Conservation (phyloP, 2,329 filamentous ascomycete genomes). For the Fusarium virguliforme region DNA sequence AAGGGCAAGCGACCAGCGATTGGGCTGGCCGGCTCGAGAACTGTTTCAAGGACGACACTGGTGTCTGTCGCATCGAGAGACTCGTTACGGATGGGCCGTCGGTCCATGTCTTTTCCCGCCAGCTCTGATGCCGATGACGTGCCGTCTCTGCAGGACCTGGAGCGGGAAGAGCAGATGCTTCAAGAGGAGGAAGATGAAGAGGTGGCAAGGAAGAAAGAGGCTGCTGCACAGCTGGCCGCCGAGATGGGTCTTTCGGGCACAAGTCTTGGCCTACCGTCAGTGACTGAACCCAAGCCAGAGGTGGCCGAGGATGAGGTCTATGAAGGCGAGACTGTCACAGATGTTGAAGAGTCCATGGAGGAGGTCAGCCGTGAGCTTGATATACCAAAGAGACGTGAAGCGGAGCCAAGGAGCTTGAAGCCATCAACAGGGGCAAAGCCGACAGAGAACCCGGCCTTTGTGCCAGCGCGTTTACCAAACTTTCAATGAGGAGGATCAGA, state of each 20-base stretch:
- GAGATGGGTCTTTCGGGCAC: slow-evolving; percentile 63
- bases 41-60: slow-evolving; percentile 73
- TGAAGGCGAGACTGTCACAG: slow-evolving; percentile 33
- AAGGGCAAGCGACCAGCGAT: slow-evolving; percentile 70
- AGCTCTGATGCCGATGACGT: slow-evolving; percentile 59
- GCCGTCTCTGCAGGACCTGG: slow-evolving; percentile 68
- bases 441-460: slow-evolving; percentile 59
- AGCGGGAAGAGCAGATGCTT: slow-evolving; percentile 68
- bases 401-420: slow-evolving; percentile 47
- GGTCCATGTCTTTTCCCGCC: slow-evolving; percentile 51
- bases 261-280: slow-evolving; percentile 26
- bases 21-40: slow-evolving; percentile 62
- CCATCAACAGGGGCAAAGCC: slow-evolving; percentile 23
- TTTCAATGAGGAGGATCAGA: slow-evolving; percentile 60
- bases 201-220: slow-evolving; percentile 67
- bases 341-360: slow-evolving; percentile 29
- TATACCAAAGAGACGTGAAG: slow-evolving; percentile 2
- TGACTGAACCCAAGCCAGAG: slow-evolving; percentile 48
- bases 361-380: slow-evolving; percentile 18
- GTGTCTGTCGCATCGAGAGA: slow-evolving; percentile 60
- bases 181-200: slow-evolving; percentile 69
- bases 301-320: slow-evolving; percentile 56
- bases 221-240: slow-evolving; percentile 67
- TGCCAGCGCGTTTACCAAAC: slow-evolving; percentile 72
- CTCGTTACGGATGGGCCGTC: slow-evolving; percentile 49